Conservation (phyloP, 129 eudicot species). For the Artemisia tridentata region DNA sequence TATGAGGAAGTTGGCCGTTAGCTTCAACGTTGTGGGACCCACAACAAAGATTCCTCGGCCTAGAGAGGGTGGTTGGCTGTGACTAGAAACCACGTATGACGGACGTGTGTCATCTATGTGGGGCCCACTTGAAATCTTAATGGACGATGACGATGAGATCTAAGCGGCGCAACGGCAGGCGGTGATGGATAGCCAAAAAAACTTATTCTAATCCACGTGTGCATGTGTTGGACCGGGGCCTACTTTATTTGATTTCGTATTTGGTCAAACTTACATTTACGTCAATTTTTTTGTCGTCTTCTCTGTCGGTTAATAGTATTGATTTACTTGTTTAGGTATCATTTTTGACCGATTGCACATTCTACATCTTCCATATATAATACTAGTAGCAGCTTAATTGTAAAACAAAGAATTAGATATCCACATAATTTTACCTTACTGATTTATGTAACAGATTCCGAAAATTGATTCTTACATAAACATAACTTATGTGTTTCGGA, state of each 20-base stretch:
- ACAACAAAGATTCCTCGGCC: slow-evolving; percentile 26
- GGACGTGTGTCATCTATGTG: slow-evolving; percentile 21
- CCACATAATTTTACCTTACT: too few relatives aligned
- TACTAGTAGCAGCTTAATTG: too few relatives aligned
- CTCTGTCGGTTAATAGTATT: slow-evolving; percentile 19
- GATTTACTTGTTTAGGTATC: background rate
- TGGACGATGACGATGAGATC: slow-evolving; percentile 42
- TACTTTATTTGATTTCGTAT: background rate
- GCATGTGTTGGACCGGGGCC: slow-evolving; percentile 8
- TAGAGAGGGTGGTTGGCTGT: slow-evolving; percentile 11
- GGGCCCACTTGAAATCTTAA: slow-evolving; percentile 28
- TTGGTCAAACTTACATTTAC: slow-evolving; percentile 18
- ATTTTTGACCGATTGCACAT: too few relatives aligned
- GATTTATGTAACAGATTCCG: too few relatives aligned
- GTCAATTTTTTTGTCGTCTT: slow-evolving; percentile 1
- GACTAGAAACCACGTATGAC: slow-evolving; percentile 20
- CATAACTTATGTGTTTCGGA: too few relatives aligned
- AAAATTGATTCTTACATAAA: too few relatives aligned
- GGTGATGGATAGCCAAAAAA: slow-evolving; percentile 20
- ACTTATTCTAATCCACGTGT: slow-evolving; percentile 32
- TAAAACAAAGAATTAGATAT: too few relatives aligned
- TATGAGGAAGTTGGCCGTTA: slow-evolving; percentile 33
- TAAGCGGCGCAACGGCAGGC: slow-evolving; percentile 42
- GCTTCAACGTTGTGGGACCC: slow-evolving; percentile 28
- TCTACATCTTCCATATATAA: too few relatives aligned